Evolutionary conservation across 192 early-diverging fungal species (phyloP).

Genomic region (Gamsiella multidivaricata): DNA sequence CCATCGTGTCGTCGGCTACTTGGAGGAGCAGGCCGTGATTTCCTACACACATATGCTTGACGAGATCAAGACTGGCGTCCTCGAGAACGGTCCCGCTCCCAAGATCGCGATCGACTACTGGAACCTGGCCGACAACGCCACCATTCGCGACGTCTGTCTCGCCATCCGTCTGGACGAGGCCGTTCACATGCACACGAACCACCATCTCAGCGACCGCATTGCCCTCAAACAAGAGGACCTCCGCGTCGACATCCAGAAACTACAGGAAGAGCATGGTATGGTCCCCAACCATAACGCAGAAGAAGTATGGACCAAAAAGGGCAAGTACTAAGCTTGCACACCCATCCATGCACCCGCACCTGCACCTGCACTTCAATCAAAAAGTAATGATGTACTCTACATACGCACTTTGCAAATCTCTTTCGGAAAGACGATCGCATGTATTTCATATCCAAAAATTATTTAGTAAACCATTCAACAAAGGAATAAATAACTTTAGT

Average conservation of each 20-base stretch:
- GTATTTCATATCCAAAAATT: too few relatives aligned
- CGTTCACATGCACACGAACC: constrained; percentile 91
- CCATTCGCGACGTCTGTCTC: constrained; percentile 85
- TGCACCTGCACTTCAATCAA: background rate
- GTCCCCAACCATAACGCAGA: constrained; percentile 41
- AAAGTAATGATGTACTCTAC: background rate
- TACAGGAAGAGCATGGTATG: constrained; percentile 51
- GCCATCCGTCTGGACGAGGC: constrained; percentile 92
- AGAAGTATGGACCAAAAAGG: constrained; percentile 35
- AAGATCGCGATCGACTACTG: constrained; percentile 89
- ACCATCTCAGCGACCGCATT: constrained; percentile 82
- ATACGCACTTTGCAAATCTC: too few relatives aligned
- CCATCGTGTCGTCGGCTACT: constrained; percentile 91
- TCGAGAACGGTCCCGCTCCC: constrained; percentile 80
- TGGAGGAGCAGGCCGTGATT: constrained; percentile 94
- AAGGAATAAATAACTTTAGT: too few relatives aligned
- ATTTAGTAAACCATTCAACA: too few relatives aligned
- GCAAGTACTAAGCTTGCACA: constrained; percentile 29
- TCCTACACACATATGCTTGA: constrained; percentile 90
- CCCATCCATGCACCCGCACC: background rate
- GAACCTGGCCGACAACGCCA: constrained; percentile 78
- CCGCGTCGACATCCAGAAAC: constrained; percentile 36
- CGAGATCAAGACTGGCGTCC: constrained; percentile 82
- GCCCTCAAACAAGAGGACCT: constrained; percentile 49
- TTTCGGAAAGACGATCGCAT: too few relatives aligned